Conservation (phyloP, 257 asterid species). For the Solanum bulbocastanum region DNA sequence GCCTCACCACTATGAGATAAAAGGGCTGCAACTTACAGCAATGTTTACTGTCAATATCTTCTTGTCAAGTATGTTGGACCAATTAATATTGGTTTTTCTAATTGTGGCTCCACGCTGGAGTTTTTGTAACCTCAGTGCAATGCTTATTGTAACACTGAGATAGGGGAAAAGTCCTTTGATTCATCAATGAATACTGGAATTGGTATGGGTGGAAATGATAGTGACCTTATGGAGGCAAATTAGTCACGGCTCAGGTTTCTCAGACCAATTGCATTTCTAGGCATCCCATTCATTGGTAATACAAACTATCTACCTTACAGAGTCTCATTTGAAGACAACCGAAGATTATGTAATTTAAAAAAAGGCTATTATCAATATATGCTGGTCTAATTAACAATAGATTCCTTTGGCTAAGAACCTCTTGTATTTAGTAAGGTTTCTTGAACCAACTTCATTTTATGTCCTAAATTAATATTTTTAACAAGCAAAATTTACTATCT, state of each 20-base stretch:
- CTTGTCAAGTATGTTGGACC: not conserved
- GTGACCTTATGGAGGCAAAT: not conserved
- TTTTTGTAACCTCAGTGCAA: not conserved
- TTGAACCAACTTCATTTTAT: not conserved
- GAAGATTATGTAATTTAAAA: not conserved
- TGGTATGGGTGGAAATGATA: not conserved
- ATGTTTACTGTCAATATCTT: not conserved
- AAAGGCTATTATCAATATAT: not conserved
- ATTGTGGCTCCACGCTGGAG: not conserved
- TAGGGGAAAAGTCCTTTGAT: not conserved
- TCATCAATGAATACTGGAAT: not conserved
- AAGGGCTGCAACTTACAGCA: not conserved
- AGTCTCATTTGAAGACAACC: not conserved
- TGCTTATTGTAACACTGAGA: not conserved
- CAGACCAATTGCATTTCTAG: not conserved
- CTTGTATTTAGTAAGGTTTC: not conserved
- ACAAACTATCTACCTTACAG: not conserved
- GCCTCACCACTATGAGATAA: not conserved
- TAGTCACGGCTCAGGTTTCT: not conserved
- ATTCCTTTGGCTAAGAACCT: not conserved
- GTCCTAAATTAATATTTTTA: not conserved
- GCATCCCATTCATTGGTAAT: not conserved
- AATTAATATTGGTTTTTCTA: not conserved
- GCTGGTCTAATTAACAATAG: not conserved
- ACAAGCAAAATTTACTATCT: not conserved